A percentile compares a stretch with the other conserved stretches of the same genome.
These are phyloP conservation scores for Fragaria nilgerrensis DNA, from an alignment of 306 rosid genomes.

Conservation along the genomic window DNA sequence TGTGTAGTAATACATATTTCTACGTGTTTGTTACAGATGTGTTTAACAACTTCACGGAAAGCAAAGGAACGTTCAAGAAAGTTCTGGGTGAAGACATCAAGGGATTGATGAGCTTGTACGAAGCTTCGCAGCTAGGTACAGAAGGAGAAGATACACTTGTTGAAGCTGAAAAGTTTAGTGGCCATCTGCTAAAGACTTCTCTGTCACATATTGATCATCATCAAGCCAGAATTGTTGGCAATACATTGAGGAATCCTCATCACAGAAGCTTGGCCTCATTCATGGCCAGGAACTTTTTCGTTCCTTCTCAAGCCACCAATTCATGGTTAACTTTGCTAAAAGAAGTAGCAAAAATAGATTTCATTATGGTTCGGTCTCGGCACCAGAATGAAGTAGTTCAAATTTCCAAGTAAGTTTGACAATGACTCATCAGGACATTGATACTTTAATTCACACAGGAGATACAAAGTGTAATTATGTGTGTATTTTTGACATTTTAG, in stretches of 20 bases:
- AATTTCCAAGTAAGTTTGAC: conserved; percentile 34
- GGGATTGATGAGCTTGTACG: conserved; percentile 34
- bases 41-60: conserved; percentile 27
- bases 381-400: conserved; percentile 43
- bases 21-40: conserved; percentile 9
- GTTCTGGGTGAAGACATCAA: conserved; percentile 14
- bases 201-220: conserved; percentile 2
- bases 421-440: not conserved
- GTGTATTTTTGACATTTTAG: conserved; percentile 15
- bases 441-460: not conserved
- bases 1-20: too few relatives aligned
- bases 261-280: conserved; percentile 54
- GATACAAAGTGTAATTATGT: not conserved
- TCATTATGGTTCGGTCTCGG: conserved; percentile 25
- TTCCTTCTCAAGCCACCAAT: conserved; percentile 17
- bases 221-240: conserved; percentile 16
- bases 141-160: conserved; percentile 30
- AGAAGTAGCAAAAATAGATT: conserved; percentile 47
- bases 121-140: conserved; percentile 36
- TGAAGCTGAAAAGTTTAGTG: conserved; percentile 31
- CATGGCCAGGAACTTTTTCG: conserved; percentile 33
- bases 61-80: conserved; percentile 13
- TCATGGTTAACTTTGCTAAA: conserved; percentile 38
- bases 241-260: conserved; percentile 47
- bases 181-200: conserved; percentile 4